These are phyloP conservation scores for Aspergillus wentii DNA, from an alignment of 495 filamentous ascomycete genomes.

Conservation along the genomic window DNA sequence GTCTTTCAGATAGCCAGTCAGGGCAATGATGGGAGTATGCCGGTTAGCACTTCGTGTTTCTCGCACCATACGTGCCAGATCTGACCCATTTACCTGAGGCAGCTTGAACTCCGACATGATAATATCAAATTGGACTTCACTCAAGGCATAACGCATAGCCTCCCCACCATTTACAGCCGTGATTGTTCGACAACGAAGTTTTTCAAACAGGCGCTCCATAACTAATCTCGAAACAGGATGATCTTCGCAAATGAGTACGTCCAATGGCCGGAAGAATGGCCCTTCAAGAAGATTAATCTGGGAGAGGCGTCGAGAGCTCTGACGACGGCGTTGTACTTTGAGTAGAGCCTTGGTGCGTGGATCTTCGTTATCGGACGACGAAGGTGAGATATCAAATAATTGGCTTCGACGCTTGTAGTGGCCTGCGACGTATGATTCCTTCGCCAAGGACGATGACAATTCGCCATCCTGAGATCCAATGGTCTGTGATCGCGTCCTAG, in stretches of 20 bases:
- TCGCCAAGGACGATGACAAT: slow-evolving; percentile 33
- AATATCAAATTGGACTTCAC: slow-evolving; percentile 90
- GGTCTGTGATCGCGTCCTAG: slow-evolving; percentile 79
- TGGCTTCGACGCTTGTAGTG: slow-evolving; percentile 92
- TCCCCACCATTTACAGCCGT: slow-evolving; percentile 83
- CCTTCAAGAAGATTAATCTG: slow-evolving; percentile 78
- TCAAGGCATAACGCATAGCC: slow-evolving; percentile 84
- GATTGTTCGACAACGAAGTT: slow-evolving; percentile 92
- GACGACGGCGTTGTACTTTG: slow-evolving; percentile 86
- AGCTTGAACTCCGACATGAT: slow-evolving; percentile 97
- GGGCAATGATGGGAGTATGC: slow-evolving; percentile 91
- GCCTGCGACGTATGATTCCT: slow-evolving; percentile 62
- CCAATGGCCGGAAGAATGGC: slow-evolving; percentile 82
- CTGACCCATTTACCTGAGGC: slow-evolving; percentile 87
- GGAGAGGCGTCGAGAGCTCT: slow-evolving; percentile 88
- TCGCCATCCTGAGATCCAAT: slow-evolving; percentile 93
- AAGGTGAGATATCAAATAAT: slow-evolving; percentile 93
- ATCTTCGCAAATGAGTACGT: slow-evolving; percentile 95
- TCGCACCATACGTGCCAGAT: slow-evolving; percentile 94
- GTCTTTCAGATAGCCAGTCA: slow-evolving; percentile 97
- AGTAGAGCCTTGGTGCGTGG: slow-evolving; percentile 84
- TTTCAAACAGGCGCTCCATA: slow-evolving; percentile 95
- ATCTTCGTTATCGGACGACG: slow-evolving; percentile 95
- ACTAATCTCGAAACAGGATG: slow-evolving; percentile 96
- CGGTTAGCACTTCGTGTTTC: slow-evolving; percentile 91